Percentiles rank a stretch among this genome's conserved stretches.
Conservation (phyloP, 2,329 filamentous ascomycete species). For the Magnaporthales sp. region DNA sequence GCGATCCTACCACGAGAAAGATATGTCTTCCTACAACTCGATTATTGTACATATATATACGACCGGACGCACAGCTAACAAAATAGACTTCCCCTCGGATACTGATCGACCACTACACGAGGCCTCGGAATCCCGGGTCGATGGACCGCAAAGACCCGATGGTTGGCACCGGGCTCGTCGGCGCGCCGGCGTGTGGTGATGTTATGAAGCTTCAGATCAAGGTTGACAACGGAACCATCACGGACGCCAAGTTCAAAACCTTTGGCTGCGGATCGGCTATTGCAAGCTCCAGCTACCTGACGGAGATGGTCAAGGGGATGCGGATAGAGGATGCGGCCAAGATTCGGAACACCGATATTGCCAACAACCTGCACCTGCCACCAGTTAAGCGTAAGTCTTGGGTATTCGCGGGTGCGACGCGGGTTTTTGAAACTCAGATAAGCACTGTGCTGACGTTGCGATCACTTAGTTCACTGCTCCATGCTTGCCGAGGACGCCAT, state of each 20-base stretch:
- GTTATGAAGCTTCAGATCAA: constrained; percentile 93
- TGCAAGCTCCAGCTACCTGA: constrained; percentile 88
- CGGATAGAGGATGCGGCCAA: constrained; percentile 75
- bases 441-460: neutral
- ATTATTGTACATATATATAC: neutral
- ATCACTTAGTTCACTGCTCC: constrained; percentile 66
- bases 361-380: constrained; percentile 85
- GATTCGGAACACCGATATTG: constrained; percentile 96
- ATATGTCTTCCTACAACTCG: constrained; percentile 10
- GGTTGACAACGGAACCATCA: constrained; percentile 85
- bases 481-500: constrained; percentile 91
- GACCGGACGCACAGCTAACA: neutral
- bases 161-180: constrained; percentile 85
- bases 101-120: constrained; percentile 19
- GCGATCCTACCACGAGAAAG: constrained; percentile 17
- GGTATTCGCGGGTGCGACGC: constrained; percentile 42
- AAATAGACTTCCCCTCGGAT: neutral
- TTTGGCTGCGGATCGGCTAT: constrained; percentile 94
- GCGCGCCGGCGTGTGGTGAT: constrained; percentile 85
- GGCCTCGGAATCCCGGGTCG: constrained; percentile 42
- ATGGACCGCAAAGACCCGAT: constrained; percentile 66
- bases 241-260: constrained; percentile 96
- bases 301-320: constrained; percentile 92
- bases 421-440: constrained; percentile 37
- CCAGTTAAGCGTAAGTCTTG: constrained; percentile 69